Evolutionary conservation across 2,329 filamentous ascomycete species (phyloP), one percentile per base, ranked within the genome.

Genomic region (Purpureocillium takamizusanense): DNA sequence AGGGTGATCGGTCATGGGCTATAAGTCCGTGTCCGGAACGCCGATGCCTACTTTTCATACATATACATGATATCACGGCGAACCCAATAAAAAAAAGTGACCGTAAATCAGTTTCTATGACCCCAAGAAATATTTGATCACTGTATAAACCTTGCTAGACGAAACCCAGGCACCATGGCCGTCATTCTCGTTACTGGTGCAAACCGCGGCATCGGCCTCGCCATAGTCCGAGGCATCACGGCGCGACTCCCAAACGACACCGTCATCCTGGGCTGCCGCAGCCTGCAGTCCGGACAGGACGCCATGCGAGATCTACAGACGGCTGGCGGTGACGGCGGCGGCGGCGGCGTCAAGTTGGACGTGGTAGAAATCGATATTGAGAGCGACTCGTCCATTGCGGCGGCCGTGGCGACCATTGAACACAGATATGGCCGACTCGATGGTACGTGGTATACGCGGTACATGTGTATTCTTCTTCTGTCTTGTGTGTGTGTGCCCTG

Each of bases 171-270:
- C 23, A 30, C 7, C 12, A 30, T 31, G 28, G 30, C 12, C 6
- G 7, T 21, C 5, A 12, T 18, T 27, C 31, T 60, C 30, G 54
- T 61, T 38, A 63, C 61, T 4, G 59, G 60, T 14, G 50, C 50
- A 13, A 60, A 56, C 42, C 48, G 52, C 34, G 58, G 58, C 7
- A 54, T 63, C 11, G 60, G 59, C 1, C 51, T 54, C 34, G 53
- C 49, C 30, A 55, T 60, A 14, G 44, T 56, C 12, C 37, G 36
- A 13, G 33, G 29, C 14, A 46, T 57, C 5, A 51, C 48, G 3
- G 31, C 40, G 16, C 49, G 51, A 10, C 36, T 53, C 1, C 48
- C 50, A 2, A 37, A 42, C 1, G 40, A 37, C 2, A 42, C 47
- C 15, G 51, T 45, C 5, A 55, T 57, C 18, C 48, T 64, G 21